phyloP scores from a whole-genome alignment of 148 eudicot species.

The Chenopodium album region DNA sequence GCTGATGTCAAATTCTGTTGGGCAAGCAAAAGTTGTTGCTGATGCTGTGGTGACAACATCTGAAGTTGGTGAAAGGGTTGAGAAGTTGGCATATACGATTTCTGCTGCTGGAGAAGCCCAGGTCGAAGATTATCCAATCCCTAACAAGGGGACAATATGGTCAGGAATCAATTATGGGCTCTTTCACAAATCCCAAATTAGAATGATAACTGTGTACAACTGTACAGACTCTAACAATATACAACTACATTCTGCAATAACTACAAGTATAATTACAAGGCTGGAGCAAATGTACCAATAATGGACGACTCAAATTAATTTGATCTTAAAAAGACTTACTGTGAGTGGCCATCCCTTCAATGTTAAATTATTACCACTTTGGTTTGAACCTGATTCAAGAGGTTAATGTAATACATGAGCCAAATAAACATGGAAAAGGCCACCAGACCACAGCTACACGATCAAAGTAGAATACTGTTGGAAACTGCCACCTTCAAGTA shows the following conservation, averaged over 20 bases:
- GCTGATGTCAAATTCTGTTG: conserved; percentile 65
- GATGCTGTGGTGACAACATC: conserved; percentile 61
- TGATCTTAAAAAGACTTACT: conserved; percentile 40
- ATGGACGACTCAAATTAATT: neutral
- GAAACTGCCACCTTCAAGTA: neutral
- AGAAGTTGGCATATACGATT: conserved; percentile 61
- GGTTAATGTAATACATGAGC: conserved; percentile 23
- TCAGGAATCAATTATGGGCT: neutral
- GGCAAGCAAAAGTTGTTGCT: conserved; percentile 66
- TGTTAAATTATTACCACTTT: conserved; percentile 60
- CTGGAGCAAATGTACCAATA: neutral
- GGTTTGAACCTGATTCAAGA: conserved; percentile 56
- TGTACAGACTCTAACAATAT: neutral
- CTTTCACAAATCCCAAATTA: neutral
- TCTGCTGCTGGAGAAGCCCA: conserved; percentile 70
- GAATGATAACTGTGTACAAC: neutral
- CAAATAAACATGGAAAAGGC: neutral
- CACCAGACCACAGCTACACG: neutral
- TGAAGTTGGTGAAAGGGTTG: conserved; percentile 67
- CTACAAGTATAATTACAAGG: neutral
- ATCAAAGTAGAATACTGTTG: neutral
- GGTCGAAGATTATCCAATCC: conserved; percentile 64
- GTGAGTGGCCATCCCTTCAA: conserved; percentile 86
- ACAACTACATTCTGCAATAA: neutral
- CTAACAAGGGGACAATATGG: conserved; percentile 24